phyloP scores from a whole-genome alignment of 2,329 filamentous ascomycete species.

The Verticillium alfalfae region DNA sequence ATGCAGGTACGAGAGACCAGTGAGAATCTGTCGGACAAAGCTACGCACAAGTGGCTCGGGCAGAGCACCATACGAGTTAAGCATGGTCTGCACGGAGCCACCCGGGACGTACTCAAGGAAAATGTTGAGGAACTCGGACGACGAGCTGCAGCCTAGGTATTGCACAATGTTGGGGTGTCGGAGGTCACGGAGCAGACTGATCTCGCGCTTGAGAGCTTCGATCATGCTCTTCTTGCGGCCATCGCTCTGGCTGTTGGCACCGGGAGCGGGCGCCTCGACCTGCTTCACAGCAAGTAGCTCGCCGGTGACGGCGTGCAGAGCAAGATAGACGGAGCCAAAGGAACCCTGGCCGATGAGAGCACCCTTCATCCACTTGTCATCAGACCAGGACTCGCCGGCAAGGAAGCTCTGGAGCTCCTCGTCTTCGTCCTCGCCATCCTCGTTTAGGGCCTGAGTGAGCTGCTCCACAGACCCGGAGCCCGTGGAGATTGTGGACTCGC shows the following conservation, averaged over 20 bases:
- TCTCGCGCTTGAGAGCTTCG: constrained; percentile 92
- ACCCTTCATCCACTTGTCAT: constrained; percentile 99
- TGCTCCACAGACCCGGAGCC: constrained; percentile 73
- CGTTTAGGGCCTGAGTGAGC: constrained; percentile 75
- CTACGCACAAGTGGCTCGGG: constrained; percentile 90
- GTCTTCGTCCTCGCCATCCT: constrained; percentile 88
- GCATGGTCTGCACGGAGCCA: constrained; percentile 96
- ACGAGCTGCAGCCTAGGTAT: constrained; percentile 91
- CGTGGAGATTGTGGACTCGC: constrained; percentile 57
- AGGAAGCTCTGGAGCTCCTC: constrained; percentile 87
- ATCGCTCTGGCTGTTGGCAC: constrained; percentile 75
- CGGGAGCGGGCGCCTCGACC: constrained; percentile 79
- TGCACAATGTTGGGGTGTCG: constrained; percentile 97
- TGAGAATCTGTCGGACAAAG: constrained; percentile 93
- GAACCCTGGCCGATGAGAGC: constrained; percentile 94
- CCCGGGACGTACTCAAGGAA: constrained; percentile 98
- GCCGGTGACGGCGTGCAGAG: constrained; percentile 90
- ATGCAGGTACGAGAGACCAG: constrained; percentile 89
- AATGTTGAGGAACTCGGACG: constrained; percentile 92
- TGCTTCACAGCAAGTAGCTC: constrained; percentile 98
- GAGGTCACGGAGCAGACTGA: constrained; percentile 85
- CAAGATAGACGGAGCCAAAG: constrained; percentile 92
- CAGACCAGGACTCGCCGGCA: constrained; percentile 88
- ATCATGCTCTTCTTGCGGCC: constrained; percentile 97
- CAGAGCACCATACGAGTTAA: constrained; percentile 95